A percentile compares a stretch with the other conserved stretches of the same genome.
These are phyloP conservation scores for Nitzschia sp. DNA, from an alignment of 108 stramenopile genomes.

Conservation along the genomic window DNA sequence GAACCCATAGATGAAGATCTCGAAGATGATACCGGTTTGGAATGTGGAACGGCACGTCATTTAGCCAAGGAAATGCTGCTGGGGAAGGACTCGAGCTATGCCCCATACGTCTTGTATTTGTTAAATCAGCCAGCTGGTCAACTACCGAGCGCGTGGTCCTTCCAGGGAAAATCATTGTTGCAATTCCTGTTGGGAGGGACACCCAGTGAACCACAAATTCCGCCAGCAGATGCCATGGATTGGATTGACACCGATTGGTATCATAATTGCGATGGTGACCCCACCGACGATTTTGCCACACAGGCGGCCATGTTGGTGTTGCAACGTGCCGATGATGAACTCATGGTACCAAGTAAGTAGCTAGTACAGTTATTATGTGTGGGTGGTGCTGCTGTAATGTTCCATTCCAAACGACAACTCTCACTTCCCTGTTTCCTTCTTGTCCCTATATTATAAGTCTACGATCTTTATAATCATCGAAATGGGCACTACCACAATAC, in stretches of 20 bases:
- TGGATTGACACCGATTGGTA: constrained; percentile 15
- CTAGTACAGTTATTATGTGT: too few species aligned
- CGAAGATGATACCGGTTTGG: constrained; percentile 3
- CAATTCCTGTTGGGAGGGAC: constrained; percentile 27
- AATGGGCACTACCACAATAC: constrained; percentile 48
- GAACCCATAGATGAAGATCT: neutral
- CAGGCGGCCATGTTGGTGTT: constrained; percentile 40
- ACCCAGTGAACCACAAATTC: neutral
- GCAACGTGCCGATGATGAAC: constrained; percentile 61
- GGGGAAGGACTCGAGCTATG: constrained; percentile 36
- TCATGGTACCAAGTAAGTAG: constrained; percentile 61
- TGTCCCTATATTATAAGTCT: constrained; percentile 26
- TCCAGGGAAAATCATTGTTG: constrained; percentile 37
- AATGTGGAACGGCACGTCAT: constrained; percentile 40
- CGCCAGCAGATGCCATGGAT: neutral
- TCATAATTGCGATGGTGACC: constrained; percentile 9
- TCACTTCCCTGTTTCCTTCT: constrained; percentile 41
- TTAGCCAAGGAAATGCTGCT: constrained; percentile 38
- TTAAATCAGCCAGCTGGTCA: constrained; percentile 25
- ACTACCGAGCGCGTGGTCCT: constrained; percentile 48
- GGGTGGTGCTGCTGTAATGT: too few species aligned
- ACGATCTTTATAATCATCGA: constrained; percentile 44
- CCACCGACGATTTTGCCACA: constrained; percentile 10
- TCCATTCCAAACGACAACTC: too few species aligned
- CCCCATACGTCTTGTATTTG: constrained; percentile 62